phyloP scores from a whole-genome alignment of 805 yeast genomes.

The Candida odintsovae region DNA sequence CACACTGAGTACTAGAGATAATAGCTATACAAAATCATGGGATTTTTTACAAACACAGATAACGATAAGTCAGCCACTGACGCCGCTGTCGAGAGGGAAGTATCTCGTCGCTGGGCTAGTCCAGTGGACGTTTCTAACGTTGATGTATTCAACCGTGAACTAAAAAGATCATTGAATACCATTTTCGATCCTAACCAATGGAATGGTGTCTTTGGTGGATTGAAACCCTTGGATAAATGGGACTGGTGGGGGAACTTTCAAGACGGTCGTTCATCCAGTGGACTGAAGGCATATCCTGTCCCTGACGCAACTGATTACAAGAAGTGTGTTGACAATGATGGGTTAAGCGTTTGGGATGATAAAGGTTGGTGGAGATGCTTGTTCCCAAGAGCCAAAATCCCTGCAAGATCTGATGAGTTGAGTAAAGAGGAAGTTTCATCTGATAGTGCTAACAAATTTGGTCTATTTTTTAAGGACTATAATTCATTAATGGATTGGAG shows the following conservation, averaged over 20 bases:
- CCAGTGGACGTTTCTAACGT: slow-evolving; percentile 1
- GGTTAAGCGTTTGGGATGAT: slow-evolving; percentile 77
- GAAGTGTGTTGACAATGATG: slow-evolving; percentile 58
- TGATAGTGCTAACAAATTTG: slow-evolving; percentile 39
- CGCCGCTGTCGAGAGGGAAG: slow-evolving; percentile 3
- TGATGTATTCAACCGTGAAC: slow-evolving; percentile 1
- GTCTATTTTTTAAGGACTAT: slow-evolving; percentile 59
- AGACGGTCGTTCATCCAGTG: slow-evolving; percentile 23
- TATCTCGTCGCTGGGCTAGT: neutral
- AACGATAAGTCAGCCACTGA: slow-evolving; percentile 12
- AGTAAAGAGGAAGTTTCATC: slow-evolving; percentile 55
- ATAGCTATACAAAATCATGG: no score
- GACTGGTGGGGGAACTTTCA: slow-evolving; percentile 8
- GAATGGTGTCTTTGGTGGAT: slow-evolving; percentile 2
- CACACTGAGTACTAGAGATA: no score
- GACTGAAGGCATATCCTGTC: slow-evolving; percentile 46
- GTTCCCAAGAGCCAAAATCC: slow-evolving; percentile 50
- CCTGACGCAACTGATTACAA: slow-evolving; percentile 57
- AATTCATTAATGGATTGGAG: slow-evolving; percentile 66
- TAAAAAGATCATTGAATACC: neutral
- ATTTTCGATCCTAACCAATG: slow-evolving; percentile 6
- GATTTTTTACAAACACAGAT: slow-evolving; percentile 12
- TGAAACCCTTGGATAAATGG: slow-evolving; percentile 8
- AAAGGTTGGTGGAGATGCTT: slow-evolving; percentile 89
- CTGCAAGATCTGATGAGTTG: slow-evolving; percentile 26